Evolutionary conservation across 805 yeast species (phyloP), one percentile per base, ranked within the genome.

Genomic region (Starmerella geochares): DNA sequence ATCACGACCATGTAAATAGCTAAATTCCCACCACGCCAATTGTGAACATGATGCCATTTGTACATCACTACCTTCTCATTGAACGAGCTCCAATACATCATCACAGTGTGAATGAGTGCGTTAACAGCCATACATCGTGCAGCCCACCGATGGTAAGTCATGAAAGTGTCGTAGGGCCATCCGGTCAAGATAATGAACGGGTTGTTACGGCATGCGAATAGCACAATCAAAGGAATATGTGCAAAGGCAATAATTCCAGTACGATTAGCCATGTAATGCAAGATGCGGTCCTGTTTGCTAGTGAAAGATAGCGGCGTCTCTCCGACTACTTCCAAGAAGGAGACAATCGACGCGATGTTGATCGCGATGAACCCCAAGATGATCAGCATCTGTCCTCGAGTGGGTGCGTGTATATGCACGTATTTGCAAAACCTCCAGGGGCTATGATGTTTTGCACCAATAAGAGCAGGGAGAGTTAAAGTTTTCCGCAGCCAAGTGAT

Each of bases 131-230:
- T 62, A 16, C 71, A 61, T 53, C 85, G 67, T 1, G 79, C 74
- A 11, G 76, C 57, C 73, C 82, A 79, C 8, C 63, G 52, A 65
- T 86, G 95, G 59, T 75, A 76, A 25, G 70, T 66, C 58, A 77
- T 70, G 66, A 84, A 83, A 1, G 81, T 72, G 13, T 79, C 66
- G 56, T 75, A 80, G 0, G 78, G 64, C 70, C 83, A 72, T 2
- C 88, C 86, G 1, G 87, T 74, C 4, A 80, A 48, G 60, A 67
- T 68, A 54, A 76, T 73, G 59, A 84, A 68, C 19, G 85, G 77
- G 60, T 82, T 84, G 63, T 84, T 85, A 58, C 92, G 70, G 27
- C 82, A 81, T 4, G 83, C 79, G 60, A 80, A 78, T 41, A 79
- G 62, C 20, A 79, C 69, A 33, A 78, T 54, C n/a, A 77, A 60